phyloP scores from a whole-genome alignment of 2,329 filamentous ascomycete genomes.

The Xylariaceae sp. region DNA sequence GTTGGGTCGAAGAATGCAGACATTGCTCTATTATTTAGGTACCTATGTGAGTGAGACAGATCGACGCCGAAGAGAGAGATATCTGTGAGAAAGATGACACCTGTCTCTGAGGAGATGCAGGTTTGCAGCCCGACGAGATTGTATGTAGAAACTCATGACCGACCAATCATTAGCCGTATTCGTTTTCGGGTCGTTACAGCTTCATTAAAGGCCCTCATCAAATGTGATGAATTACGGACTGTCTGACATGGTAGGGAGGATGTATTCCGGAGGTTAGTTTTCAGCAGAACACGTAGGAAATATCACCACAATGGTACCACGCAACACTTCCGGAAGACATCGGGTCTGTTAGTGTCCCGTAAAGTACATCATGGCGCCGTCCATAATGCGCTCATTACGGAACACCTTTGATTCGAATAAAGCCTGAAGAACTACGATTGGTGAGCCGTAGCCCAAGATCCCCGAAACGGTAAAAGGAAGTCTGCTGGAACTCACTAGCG shows the following conservation, averaged over 20 bases:
- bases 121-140: not conserved
- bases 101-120: not conserved
- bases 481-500: not conserved
- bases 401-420: no score
- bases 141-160: not conserved
- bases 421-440: not conserved
- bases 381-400: not conserved
- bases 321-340: no score
- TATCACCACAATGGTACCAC: no score
- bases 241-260: not conserved
- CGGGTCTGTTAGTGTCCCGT: no score
- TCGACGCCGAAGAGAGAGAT: not conserved
- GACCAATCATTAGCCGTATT: not conserved
- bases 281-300: not conserved
- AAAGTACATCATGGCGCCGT: not conserved
- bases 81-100: not conserved
- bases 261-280: not conserved
- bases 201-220: not conserved
- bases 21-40: no score
- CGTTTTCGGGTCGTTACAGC: constrained; percentile 1
- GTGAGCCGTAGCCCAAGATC: not conserved
- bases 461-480: not conserved
- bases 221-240: not conserved
- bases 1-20: no score
- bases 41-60: no score